Conservation (phyloP, 2,329 filamentous ascomycete species). For the Fusarium subtropicale region DNA sequence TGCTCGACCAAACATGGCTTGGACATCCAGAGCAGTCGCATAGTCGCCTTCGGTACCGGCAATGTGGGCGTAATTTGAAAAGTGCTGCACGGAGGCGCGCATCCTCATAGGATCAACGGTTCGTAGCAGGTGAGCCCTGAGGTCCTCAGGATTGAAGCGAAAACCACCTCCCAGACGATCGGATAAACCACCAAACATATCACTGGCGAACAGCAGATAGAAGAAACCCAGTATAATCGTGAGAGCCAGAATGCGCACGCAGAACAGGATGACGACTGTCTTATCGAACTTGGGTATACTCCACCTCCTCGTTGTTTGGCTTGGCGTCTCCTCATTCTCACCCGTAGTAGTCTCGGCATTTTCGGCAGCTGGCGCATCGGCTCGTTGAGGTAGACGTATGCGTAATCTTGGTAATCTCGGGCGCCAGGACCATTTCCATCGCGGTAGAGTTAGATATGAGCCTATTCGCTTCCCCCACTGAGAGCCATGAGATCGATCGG, state of each 20-base stretch:
- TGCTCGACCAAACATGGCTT: slow-evolving; percentile 78
- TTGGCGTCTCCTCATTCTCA: slow-evolving; percentile 46
- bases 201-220: slow-evolving; percentile 87
- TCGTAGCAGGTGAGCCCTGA: slow-evolving; percentile 79
- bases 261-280: slow-evolving; percentile 66
- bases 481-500: slow-evolving; percentile 58
- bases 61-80: slow-evolving; percentile 87
- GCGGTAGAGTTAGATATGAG: slow-evolving; percentile 63
- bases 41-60: slow-evolving; percentile 95
- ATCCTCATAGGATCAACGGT: slow-evolving; percentile 77
- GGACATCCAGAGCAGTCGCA: slow-evolving; percentile 84
- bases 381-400: slow-evolving; percentile 59
- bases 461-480: slow-evolving; percentile 68
- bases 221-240: slow-evolving; percentile 80
- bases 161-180: slow-evolving; percentile 73
- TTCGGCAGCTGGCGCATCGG: slow-evolving; percentile 44
- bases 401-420: slow-evolving; percentile 64
- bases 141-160: slow-evolving; percentile 82
- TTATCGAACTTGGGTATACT: slow-evolving; percentile 56
- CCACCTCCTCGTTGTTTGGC: slow-evolving; percentile 41
- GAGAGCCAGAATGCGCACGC: slow-evolving; percentile 80
- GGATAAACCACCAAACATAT: slow-evolving; percentile 78
- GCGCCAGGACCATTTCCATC: slow-evolving; percentile 68
- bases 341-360: slow-evolving; percentile 44
- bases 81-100: slow-evolving; percentile 78